These are phyloP conservation scores for Fusarium annulatum DNA, from an alignment of 2,329 filamentous ascomycete genomes.

Conservation along the genomic window DNA sequence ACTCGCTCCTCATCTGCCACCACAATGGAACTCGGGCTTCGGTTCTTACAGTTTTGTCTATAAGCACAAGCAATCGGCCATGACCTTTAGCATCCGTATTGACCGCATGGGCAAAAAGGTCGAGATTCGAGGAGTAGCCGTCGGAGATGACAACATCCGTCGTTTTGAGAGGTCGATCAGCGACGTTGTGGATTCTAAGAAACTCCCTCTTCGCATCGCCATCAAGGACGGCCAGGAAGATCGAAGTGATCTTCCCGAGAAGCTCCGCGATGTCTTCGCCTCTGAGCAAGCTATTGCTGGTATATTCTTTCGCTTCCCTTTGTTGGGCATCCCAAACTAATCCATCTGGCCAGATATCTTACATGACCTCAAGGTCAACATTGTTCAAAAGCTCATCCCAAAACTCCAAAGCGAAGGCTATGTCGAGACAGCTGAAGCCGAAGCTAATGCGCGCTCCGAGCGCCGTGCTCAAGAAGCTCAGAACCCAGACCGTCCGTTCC, in stretches of 20 bases:
- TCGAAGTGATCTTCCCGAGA: slow-evolving; percentile 59
- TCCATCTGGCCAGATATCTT: slow-evolving; percentile 66
- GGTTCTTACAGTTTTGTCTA: slow-evolving; percentile 86
- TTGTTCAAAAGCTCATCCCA: slow-evolving; percentile 87
- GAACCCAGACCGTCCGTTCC: slow-evolving; percentile 47
- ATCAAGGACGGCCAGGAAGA: slow-evolving; percentile 60
- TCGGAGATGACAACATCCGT: slow-evolving; percentile 84
- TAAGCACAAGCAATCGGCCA: slow-evolving; percentile 84
- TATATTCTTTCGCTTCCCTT: slow-evolving; percentile 32
- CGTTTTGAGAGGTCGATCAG: slow-evolving; percentile 77
- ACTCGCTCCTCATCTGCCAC: slow-evolving; percentile 72
- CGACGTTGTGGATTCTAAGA: slow-evolving; percentile 76
- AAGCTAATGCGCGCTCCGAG: slow-evolving; percentile 55
- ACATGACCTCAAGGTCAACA: slow-evolving; percentile 76
- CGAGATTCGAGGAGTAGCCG: slow-evolving; percentile 81
- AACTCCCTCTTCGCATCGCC: slow-evolving; percentile 67
- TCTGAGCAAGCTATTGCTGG: slow-evolving; percentile 72
- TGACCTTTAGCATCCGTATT: slow-evolving; percentile 84
- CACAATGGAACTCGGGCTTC: slow-evolving; percentile 81
- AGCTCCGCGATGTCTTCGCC: slow-evolving; percentile 75
- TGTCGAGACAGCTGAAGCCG: slow-evolving; percentile 66
- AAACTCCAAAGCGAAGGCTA: slow-evolving; percentile 82
- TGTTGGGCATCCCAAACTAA: not conserved
- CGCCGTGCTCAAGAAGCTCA: slow-evolving; percentile 56
- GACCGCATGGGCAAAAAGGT: slow-evolving; percentile 85